Evolutionary conservation across 2,329 filamentous ascomycete genomes (phyloP), one percentile per base, ranked within the genome.

Genomic region (Diplodia corticola): DNA sequence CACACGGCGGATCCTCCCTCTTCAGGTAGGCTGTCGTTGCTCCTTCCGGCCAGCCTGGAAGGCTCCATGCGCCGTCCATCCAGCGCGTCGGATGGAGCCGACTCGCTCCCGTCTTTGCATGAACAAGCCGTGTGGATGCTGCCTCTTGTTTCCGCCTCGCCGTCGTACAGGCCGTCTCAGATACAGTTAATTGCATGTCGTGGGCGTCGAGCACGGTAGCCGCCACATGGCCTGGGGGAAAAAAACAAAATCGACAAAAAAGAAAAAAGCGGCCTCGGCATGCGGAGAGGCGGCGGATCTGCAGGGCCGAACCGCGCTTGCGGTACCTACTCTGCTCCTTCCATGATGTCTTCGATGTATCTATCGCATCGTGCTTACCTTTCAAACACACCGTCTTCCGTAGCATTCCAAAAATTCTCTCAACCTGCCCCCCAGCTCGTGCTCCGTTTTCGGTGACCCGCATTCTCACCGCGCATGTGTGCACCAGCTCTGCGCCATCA

Each of bases 231-330:
- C 37, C 15, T 17, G 55, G 24, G 17, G n/a, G 35, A 7, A 9
- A 33, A 44, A 44, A 44, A 20, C 9, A 20, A 44, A n/a, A 44
- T 10, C 30, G 30, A 44, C n/a, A 44, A 20, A 20, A 44, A 44
- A 44, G 9, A 10, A 44, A 44, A 44, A 44, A 44, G n/a, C 40
- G 40, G n/a, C 40, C 57, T 28, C 28, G 55, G 37, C 12, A 44
- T 20, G 20, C 35, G 55, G 55, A 46, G 20, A n/a, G 17, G 40
- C 40, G 44, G 57, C 26, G 57, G 57, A 61, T 61, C 57, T 48
- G 57, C 57, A 61, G 57, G 40, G 44, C 57, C 57, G 57, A 49
- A 61, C 57, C 57, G 57, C 40, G 44, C 57, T 33, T 44, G 49
- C 57, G 57, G 57, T 22, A 57, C 24, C 46, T 20, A n/a, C 26